Evolutionary conservation across 2,329 filamentous ascomycete species (phyloP), one percentile per base, ranked within the genome.

Genomic region (Sporothrix humicola): DNA sequence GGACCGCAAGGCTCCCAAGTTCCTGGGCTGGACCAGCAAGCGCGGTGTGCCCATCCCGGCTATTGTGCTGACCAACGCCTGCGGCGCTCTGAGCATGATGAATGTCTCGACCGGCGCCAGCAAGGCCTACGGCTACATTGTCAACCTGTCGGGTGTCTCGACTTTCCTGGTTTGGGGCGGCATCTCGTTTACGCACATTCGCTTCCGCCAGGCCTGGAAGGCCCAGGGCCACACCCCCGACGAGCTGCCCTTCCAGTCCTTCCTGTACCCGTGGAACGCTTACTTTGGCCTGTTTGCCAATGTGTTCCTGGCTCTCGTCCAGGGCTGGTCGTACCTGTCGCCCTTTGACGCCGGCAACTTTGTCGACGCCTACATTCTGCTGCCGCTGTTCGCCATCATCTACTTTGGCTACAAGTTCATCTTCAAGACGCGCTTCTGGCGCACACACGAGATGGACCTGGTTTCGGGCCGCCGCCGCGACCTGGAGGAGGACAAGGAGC

Each of bases 11-110:
- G 93, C 92, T 0, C 93, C 93, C 0, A 83, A 81, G 23, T 87
- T 95, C 77, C 84, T 95, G 1, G 91, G 90, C 58, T 88, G 87
- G 80, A 93, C 92, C 1, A 89, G 91, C 79, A 83, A 83, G 31
- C 85, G 88, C 15, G 92, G 92, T 37, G 86, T 89, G 3, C 88
- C 88, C 2, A 87, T 87, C 77, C 87, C 80, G 80, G 92, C 81
- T 77, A 86, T 95, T 59, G 78, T 92, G 1, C 84, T 93, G 68
- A 91, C 92, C 15, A 94, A 94, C 76, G 82, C 89, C 1, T 91
- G 92, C 72, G 92, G 91, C 10, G 86, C 90, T 4, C 82, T 93
- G n/a, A 88, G 89, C n/a, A 89, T 93, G 87, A 92, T 93, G 88
- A 93, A 93, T 77, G 82, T 92, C 48, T 90, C 87, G 52, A 91